Evolutionary conservation across 1,139 yeast species (phyloP), one percentile per base, ranked within the genome.

Genomic region (Geotrichum aggregatum): DNA sequence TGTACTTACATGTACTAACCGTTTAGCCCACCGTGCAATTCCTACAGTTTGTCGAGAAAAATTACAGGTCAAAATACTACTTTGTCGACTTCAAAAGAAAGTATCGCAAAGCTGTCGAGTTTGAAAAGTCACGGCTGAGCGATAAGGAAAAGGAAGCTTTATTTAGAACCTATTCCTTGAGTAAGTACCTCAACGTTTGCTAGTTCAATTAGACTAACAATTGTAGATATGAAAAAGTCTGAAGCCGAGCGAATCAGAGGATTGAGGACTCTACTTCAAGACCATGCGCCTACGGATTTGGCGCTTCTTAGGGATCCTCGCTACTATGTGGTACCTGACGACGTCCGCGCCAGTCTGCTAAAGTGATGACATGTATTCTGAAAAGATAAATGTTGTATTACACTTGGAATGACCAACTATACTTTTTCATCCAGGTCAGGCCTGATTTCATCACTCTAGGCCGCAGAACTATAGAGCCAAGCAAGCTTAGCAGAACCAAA

Each of bases 31-130:
- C 66, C 56, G 54, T 65, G 1, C 57, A 59, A 44, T 76, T 65
- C 54, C 58, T 73, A 43, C 58, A 61, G 16, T 66, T 71, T 41
- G 55, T 77, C 14, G 62, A 64, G n/a, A 50, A 58, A n/a, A 59
- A 63, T 3, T 65, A 63, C 50, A 62, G 63, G 11, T 63, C 71
- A 24, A 69, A 68, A 16, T 54, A 65, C 44, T 68, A 71, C 46
- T 79, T 71, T 56, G 60, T 72, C n/a, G 80, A 76, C 47, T 77
- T 78, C 60, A 76, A 76, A 56, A 67, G 79, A 18, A 68, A 70
- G 52, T 60, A 65, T 60, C 65, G 72, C 24, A 64, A 62, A 10
- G 63, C 63, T 6, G 58, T 63, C 0, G 66, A 61, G 26, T 68
- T 75, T 54, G 57, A 59, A 21, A 57, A 57, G 2, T 55, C 68